phyloP scores from a whole-genome alignment of 2,329 filamentous ascomycete species.

The Immersiporthe knoxdaviesiana region DNA sequence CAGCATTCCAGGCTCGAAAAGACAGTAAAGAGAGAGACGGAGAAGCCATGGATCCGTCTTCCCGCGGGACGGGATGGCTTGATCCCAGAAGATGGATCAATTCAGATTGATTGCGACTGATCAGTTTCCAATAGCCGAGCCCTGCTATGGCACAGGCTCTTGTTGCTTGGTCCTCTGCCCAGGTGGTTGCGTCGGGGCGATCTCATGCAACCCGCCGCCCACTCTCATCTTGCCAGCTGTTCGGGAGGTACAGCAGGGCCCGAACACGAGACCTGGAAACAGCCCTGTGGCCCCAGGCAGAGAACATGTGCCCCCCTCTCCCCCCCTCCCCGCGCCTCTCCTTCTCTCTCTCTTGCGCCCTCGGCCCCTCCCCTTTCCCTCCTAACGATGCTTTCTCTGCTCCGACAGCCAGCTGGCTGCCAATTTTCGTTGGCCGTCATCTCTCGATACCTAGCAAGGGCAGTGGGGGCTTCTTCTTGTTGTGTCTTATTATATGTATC shows the following conservation, averaged over 20 bases:
- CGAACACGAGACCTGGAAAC: slow-evolving; percentile 14
- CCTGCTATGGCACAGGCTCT: slow-evolving; percentile 2
- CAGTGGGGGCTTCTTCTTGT: slow-evolving; percentile 14
- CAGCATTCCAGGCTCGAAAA: background rate
- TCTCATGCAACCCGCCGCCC: slow-evolving; percentile 6
- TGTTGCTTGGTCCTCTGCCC: background rate
- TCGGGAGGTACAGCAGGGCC: background rate
- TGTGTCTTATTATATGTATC: too few species aligned
- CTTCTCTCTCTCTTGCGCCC: too few species aligned
- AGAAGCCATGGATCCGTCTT: background rate
- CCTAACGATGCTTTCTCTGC: slow-evolving; percentile 12
- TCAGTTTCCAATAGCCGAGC: slow-evolving; percentile 4
- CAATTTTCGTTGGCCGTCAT: slow-evolving; percentile 19
- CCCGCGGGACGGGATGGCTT: slow-evolving; percentile 6
- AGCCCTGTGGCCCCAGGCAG: slow-evolving; percentile 17
- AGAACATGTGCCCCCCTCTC: too few species aligned
- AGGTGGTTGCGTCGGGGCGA: background rate
- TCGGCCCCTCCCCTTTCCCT: background rate
- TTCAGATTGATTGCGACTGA: slow-evolving; percentile 1
- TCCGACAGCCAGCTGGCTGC: slow-evolving; percentile 16
- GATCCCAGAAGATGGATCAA: background rate
- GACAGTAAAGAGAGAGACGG: background rate
- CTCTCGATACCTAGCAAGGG: slow-evolving; percentile 9
- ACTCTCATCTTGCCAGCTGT: slow-evolving; percentile 21
- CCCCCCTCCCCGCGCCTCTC: too few species aligned